These are phyloP conservation scores for Microdochium trichocladiopsis DNA, from an alignment of 2,329 filamentous ascomycete genomes.

Conservation along the genomic window DNA sequence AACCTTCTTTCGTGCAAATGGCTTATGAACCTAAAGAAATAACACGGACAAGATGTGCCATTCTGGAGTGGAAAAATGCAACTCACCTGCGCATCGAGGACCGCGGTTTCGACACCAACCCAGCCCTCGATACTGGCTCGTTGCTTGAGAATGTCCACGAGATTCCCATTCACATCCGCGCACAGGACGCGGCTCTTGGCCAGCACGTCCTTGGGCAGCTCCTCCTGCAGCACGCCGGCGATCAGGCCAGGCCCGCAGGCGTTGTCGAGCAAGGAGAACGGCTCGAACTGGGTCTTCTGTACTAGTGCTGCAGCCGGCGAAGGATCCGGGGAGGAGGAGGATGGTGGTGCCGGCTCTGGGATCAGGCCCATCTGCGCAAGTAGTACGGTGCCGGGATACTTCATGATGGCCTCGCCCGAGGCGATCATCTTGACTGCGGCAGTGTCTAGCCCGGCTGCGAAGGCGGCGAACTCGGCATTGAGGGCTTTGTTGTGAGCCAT, in stretches of 20 bases:
- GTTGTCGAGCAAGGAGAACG: constrained; percentile 39
- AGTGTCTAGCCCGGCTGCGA: not conserved
- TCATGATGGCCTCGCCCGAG: not conserved
- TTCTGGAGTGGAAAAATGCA: no score
- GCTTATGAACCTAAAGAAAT: no score
- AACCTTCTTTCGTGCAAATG: no score
- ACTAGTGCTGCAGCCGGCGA: not conserved
- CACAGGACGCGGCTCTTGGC: constrained; percentile 38
- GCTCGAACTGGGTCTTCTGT: constrained; percentile 3
- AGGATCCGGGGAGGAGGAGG: no score
- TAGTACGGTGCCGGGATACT: not conserved
- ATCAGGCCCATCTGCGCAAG: not conserved
- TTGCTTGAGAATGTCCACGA: constrained; percentile 31
- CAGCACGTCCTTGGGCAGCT: constrained; percentile 28
- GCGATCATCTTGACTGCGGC: not conserved
- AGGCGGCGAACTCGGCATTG: not conserved
- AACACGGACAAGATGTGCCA: no score
- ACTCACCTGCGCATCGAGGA: constrained; percentile 39
- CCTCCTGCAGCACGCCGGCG: constrained; percentile 33
- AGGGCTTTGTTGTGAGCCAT: not conserved
- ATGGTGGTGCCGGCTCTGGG: not conserved
- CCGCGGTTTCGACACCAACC: constrained; percentile 28
- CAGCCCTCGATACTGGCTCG: constrained; percentile 34
- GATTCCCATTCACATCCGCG: constrained; percentile 34
- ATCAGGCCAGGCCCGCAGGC: constrained; percentile 46